A percentile compares a stretch with the other conserved stretches of the same genome.
Conservation (phyloP, 352 stramenopile species). For the Pythium brachiatum region DNA sequence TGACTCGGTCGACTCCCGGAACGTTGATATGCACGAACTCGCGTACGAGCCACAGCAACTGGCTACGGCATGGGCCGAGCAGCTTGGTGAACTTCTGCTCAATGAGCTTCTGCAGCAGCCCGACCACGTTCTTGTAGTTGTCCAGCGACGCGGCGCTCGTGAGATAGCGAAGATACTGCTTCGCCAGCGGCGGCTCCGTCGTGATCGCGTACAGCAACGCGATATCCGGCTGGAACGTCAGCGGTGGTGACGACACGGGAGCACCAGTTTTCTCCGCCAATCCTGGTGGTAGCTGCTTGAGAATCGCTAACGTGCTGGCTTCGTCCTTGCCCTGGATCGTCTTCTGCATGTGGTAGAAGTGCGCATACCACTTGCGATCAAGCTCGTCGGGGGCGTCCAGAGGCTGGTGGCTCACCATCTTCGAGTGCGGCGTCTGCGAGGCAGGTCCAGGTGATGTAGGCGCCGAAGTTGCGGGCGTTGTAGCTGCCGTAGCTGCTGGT, state of each 20-base stretch:
- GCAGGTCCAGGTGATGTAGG: slow-evolving; percentile 32
- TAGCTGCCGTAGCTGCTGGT: slow-evolving; percentile 1
- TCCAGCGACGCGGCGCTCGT: slow-evolving; percentile 49
- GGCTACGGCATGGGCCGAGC: slow-evolving; percentile 64
- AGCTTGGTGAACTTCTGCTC: slow-evolving; percentile 83
- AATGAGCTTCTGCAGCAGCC: slow-evolving; percentile 78
- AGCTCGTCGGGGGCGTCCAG: slow-evolving; percentile 76
- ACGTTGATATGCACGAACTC: slow-evolving; percentile 77
- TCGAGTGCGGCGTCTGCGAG: slow-evolving; percentile 51
- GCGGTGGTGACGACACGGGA: slow-evolving; percentile 21
- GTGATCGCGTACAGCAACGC: slow-evolving; percentile 76
- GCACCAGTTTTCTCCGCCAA: slow-evolving; percentile 21
- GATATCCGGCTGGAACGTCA: slow-evolving; percentile 78
- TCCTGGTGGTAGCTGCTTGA: slow-evolving; percentile 54
- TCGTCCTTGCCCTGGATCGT: slow-evolving; percentile 75
- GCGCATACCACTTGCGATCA: slow-evolving; percentile 84
- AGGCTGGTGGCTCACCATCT: slow-evolving; percentile 67
- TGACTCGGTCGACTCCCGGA: slow-evolving; percentile 66
- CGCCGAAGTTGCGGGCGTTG: slow-evolving; percentile 17
- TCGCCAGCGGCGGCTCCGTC: slow-evolving; percentile 64
- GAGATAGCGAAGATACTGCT: slow-evolving; percentile 77
- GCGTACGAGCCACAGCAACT: slow-evolving; percentile 77
- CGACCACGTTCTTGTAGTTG: slow-evolving; percentile 77
- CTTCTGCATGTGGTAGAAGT: slow-evolving; percentile 87
- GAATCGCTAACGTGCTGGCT: slow-evolving; percentile 37